Percentiles rank a stretch among this genome's conserved stretches.
These are phyloP conservation scores for Chaetoceros muelleri DNA, from an alignment of 108 stramenopile species.

Conservation along the genomic window DNA sequence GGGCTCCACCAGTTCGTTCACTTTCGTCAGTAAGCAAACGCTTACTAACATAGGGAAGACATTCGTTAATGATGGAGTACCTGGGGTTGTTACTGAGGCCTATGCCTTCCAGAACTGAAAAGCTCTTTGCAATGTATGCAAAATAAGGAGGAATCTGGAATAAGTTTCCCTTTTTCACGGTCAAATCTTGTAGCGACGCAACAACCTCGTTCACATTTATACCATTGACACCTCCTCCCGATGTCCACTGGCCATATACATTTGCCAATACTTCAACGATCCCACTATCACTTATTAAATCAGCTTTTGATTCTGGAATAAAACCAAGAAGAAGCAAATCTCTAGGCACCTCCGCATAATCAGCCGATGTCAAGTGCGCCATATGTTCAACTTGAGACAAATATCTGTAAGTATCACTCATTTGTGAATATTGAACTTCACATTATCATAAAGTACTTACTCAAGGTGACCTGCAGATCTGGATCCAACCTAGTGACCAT, in stretches of 20 bases:
- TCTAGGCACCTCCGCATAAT: slow-evolving; percentile 83
- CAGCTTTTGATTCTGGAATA: slow-evolving; percentile 63
- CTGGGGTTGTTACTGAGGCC: slow-evolving; percentile 82
- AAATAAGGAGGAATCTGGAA: slow-evolving; percentile 73
- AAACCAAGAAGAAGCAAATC: slow-evolving; percentile 87
- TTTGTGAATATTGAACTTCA: not conserved
- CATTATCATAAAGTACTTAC: not conserved
- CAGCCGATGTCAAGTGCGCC: slow-evolving; percentile 86
- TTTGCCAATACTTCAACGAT: slow-evolving; percentile 82
- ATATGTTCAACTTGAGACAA: slow-evolving; percentile 75
- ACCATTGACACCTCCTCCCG: slow-evolving; percentile 83
- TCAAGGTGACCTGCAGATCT: slow-evolving; percentile 73
- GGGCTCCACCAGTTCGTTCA: slow-evolving; percentile 71
- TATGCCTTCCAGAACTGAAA: slow-evolving; percentile 91
- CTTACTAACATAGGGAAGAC: slow-evolving; percentile 87
- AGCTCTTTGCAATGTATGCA: slow-evolving; percentile 87
- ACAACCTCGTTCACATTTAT: slow-evolving; percentile 88
- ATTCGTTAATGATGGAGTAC: slow-evolving; percentile 93
- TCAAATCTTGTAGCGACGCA: slow-evolving; percentile 70
- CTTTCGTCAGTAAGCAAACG: slow-evolving; percentile 83
- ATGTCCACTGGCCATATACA: slow-evolving; percentile 79
- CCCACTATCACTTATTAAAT: slow-evolving; percentile 76
- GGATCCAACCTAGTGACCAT: slow-evolving; percentile 82
- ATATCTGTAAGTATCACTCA: not conserved
- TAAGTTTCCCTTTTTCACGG: slow-evolving; percentile 61